Percentiles rank a stretch among this genome's conserved stretches.
Conservation (phyloP, 208 protist species). For the Trypanosoma melophagium region DNA sequence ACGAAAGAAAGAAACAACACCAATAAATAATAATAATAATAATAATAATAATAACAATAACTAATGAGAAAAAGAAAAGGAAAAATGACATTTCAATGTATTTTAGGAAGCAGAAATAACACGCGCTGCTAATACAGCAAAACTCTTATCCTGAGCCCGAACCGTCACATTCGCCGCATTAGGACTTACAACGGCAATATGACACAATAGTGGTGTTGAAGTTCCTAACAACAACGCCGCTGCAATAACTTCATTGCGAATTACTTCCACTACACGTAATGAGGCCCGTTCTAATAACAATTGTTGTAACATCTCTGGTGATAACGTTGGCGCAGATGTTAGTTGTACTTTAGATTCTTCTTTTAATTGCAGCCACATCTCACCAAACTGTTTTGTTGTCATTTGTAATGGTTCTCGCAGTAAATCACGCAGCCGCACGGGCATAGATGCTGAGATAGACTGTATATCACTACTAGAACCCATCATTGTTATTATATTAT, state of each 20-base stretch:
- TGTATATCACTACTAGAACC: slow-evolving; percentile 13
- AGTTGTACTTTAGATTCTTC: slow-evolving; percentile 29
- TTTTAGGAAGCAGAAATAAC: slow-evolving; percentile 8
- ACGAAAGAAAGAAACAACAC: too few species aligned
- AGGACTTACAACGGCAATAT: slow-evolving; percentile 22
- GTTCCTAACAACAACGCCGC: slow-evolving; percentile 35
- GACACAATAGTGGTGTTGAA: slow-evolving; percentile 28
- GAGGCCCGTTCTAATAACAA: slow-evolving; percentile 35
- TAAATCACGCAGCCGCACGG: slow-evolving; percentile 19
- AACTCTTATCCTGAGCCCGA: slow-evolving; percentile 20
- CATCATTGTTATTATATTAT: too few species aligned
- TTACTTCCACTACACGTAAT: slow-evolving; percentile 59
- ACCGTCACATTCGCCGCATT: slow-evolving; percentile 30
- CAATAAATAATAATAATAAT: too few species aligned
- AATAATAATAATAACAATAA: too few species aligned
- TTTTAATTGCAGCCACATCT: slow-evolving; percentile 27
- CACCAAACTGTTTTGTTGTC: slow-evolving; percentile 44
- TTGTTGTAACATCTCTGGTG: slow-evolving; percentile 28
- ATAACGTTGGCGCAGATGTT: slow-evolving; percentile 7
- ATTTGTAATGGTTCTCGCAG: slow-evolving; percentile 33
- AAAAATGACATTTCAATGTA: neutral
- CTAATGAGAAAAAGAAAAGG: neutral
- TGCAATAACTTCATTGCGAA: slow-evolving; percentile 56
- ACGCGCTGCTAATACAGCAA: slow-evolving; percentile 24
- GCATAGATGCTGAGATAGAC: neutral